These are phyloP conservation scores for Hyaloscypha variabilis DNA, from an alignment of 495 filamentous ascomycete genomes.

Conservation along the genomic window DNA sequence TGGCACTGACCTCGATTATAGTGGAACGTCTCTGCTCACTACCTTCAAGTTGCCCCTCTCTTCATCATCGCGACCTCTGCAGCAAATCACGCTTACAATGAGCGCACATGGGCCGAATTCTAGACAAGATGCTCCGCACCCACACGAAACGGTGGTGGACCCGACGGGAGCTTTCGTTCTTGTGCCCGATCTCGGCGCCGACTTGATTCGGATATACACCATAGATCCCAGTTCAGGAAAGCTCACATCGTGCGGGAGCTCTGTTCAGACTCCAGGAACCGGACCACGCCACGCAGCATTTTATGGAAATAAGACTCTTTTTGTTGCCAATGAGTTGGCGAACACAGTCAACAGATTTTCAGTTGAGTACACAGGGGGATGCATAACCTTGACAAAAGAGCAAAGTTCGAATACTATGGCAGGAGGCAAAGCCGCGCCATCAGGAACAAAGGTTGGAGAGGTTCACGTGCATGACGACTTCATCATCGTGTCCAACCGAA, in stretches of 20 bases:
- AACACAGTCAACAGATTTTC: constrained; percentile 59
- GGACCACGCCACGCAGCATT: constrained; percentile 73
- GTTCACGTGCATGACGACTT: constrained; percentile 59
- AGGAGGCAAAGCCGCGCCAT: constrained; percentile 32
- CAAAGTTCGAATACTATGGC: constrained; percentile 49
- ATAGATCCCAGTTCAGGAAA: constrained; percentile 45
- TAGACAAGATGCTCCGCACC: constrained; percentile 63
- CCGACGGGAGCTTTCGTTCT: constrained; percentile 66
- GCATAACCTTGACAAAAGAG: constrained; percentile 47
- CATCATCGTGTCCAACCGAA: constrained; percentile 44
- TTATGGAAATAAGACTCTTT: constrained; percentile 50
- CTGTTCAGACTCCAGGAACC: constrained; percentile 45
- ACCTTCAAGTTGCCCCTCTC: constrained; percentile 25
- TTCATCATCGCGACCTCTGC: constrained; percentile 10
- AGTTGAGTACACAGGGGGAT: constrained; percentile 53
- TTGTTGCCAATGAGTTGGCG: constrained; percentile 64
- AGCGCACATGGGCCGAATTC: constrained; percentile 14
- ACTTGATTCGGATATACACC: constrained; percentile 63
- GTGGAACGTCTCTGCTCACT: constrained; percentile 16
- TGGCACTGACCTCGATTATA: neutral
- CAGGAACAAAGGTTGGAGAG: constrained; percentile 58
- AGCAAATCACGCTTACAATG: constrained; percentile 18
- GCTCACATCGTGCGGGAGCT: constrained; percentile 39
- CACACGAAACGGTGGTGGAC: constrained; percentile 69
- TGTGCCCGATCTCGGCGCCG: constrained; percentile 70